Conservation (phyloP, 2,329 filamentous ascomycete genomes). For the Colletotrichum musae region DNA sequence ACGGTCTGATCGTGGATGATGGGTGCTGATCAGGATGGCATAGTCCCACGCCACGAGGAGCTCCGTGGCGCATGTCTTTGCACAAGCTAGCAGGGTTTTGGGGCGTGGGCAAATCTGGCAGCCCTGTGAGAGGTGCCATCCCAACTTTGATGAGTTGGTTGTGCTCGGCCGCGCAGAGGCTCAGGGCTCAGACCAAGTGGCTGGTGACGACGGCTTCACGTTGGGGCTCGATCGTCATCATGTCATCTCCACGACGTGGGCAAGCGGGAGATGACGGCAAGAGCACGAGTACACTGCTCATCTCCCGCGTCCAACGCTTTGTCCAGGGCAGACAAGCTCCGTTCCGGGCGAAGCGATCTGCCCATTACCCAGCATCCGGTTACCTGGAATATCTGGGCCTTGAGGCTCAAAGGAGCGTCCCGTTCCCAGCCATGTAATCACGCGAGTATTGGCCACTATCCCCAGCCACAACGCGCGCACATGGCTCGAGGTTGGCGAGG, state of each 20-base stretch:
- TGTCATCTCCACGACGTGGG: slow-evolving; percentile 20
- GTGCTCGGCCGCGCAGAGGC: slow-evolving; percentile 22
- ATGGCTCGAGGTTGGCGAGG: neutral
- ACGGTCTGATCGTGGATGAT: slow-evolving; percentile 6
- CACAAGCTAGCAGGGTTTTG: slow-evolving; percentile 20
- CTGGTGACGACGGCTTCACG: slow-evolving; percentile 29
- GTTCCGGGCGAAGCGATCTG: slow-evolving; percentile 17
- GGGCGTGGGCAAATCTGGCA: slow-evolving; percentile 31
- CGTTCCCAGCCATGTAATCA: slow-evolving; percentile 24
- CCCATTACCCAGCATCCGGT: slow-evolving; percentile 18
- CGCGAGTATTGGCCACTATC: neutral
- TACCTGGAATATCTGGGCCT: slow-evolving; percentile 13
- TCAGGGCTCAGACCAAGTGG: slow-evolving; percentile 29
- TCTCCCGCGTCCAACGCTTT: slow-evolving; percentile 28
- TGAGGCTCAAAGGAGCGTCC: slow-evolving; percentile 24
- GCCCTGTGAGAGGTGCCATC: slow-evolving; percentile 37
- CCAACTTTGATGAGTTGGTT: slow-evolving; percentile 21
- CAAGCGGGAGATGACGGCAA: slow-evolving; percentile 10
- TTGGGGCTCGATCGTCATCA: slow-evolving; percentile 15
- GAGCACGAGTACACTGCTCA: slow-evolving; percentile 12
- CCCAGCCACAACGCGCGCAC: slow-evolving; percentile 33
- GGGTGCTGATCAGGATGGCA: neutral
- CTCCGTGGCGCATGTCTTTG: slow-evolving; percentile 25
- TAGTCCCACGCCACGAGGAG: slow-evolving; percentile 6
- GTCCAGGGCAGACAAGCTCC: slow-evolving; percentile 8